phyloP scores from a whole-genome alignment of 2,329 filamentous ascomycete genomes.

The Cladosporium colombiae region DNA sequence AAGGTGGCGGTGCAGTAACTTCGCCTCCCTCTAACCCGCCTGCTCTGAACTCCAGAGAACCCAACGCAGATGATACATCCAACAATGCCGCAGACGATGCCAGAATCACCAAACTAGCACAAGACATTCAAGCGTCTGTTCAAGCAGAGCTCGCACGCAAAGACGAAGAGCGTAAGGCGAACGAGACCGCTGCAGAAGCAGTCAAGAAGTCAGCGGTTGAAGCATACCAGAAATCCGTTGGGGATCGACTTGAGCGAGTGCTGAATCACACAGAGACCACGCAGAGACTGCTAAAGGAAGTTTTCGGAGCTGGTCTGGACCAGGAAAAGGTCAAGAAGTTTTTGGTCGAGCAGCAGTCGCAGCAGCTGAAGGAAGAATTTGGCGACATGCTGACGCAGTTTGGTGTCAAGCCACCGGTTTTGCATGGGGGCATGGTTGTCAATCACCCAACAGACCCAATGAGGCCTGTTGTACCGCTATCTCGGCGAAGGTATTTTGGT shows the following conservation, averaged over 20 bases:
- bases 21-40: neutral
- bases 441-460: neutral
- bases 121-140: neutral
- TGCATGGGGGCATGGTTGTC: neutral
- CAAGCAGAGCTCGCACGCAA: slow-evolving; percentile 4
- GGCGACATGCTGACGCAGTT: neutral
- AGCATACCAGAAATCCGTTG: neutral
- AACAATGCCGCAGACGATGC: neutral
- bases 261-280: neutral
- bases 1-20: neutral
- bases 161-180: slow-evolving; percentile 1
- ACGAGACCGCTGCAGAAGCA: neutral
- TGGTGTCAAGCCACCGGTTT: neutral
- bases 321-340: slow-evolving; percentile 3
- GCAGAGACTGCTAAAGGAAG: neutral
- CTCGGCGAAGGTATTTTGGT: slow-evolving; percentile 1
- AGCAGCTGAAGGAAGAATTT: slow-evolving; percentile 3
- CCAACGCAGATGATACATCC: neutral
- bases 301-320: neutral
- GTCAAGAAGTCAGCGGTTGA: neutral
- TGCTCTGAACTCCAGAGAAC: neutral
- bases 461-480: neutral
- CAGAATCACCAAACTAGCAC: slow-evolving; percentile 3
- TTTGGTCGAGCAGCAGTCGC: slow-evolving; percentile 7
- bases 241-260: neutral